Conservation (phyloP, 768 basidiomycete genomes). For the Sporobolomyces pararoseus region DNA sequence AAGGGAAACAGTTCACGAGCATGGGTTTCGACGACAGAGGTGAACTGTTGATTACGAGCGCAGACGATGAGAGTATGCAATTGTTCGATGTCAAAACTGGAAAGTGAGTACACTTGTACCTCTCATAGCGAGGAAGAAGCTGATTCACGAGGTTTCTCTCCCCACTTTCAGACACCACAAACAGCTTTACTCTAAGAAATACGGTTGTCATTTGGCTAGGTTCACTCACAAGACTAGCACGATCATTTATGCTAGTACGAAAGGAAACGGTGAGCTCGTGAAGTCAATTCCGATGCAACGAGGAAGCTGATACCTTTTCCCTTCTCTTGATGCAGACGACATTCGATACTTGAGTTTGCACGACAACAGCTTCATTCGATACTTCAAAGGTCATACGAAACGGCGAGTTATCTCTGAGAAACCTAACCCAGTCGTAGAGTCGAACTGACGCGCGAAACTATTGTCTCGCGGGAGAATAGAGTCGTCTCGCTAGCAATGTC, state of each 20-base stretch:
- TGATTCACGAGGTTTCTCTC: neutral
- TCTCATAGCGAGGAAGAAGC: neutral
- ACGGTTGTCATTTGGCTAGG: slow-evolving; percentile 87
- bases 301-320: neutral
- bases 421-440: neutral
- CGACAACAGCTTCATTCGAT: slow-evolving; percentile 92
- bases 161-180: slow-evolving; percentile 58
- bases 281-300: neutral
- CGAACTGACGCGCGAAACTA: no score
- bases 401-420: slow-evolving; percentile 49
- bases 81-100: slow-evolving; percentile 84
- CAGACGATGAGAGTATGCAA: slow-evolving; percentile 86
- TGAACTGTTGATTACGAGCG: slow-evolving; percentile 76
- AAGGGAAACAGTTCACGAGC: slow-evolving; percentile 65
- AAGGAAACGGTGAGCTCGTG: slow-evolving; percentile 63
- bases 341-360: slow-evolving; percentile 91
- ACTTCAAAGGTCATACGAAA: slow-evolving; percentile 90
- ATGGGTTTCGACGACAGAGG: slow-evolving; percentile 88
- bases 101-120: slow-evolving; percentile 67
- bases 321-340: slow-evolving; percentile 54
- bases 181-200: slow-evolving; percentile 86
- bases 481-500: slow-evolving; percentile 88
- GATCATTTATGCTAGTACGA: slow-evolving; percentile 86
- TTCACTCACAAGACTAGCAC: slow-evolving; percentile 87
- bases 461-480: slow-evolving; percentile 47